Evolutionary conservation across 2,329 filamentous ascomycete species (phyloP).

Genomic region (Colletotrichum ledebouriae): DNA sequence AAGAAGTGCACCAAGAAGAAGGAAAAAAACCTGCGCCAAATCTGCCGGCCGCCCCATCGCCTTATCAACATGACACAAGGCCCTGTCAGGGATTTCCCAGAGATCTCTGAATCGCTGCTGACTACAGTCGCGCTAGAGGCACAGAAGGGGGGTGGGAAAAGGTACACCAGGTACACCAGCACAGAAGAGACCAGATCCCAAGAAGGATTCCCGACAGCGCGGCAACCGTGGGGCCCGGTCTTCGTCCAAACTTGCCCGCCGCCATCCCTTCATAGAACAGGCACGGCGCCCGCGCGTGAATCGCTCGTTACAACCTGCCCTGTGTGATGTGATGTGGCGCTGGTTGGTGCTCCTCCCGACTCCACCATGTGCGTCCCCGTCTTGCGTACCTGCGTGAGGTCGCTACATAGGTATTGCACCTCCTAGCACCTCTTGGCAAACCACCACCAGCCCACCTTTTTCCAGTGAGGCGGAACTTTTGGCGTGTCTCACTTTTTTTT

Average conservation of each 20-base stretch:
- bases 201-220: slow-evolving; percentile 36
- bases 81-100: slow-evolving; percentile 27
- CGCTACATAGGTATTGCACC: not conserved
- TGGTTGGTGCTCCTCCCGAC: not conserved
- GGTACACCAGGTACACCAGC: not conserved
- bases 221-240: slow-evolving; percentile 37
- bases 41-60: slow-evolving; percentile 31
- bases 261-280: not conserved
- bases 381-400: slow-evolving; percentile 24
- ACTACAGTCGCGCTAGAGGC: slow-evolving; percentile 28
- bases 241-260: slow-evolving; percentile 40
- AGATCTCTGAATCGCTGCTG: slow-evolving; percentile 35
- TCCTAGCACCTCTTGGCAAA: slow-evolving; percentile 24
- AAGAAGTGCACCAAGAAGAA: not conserved
- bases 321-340: slow-evolving; percentile 1
- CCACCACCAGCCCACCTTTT: slow-evolving; percentile 25
- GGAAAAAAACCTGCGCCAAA: slow-evolving; percentile 29
- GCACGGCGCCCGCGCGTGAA: slow-evolving; percentile 12
- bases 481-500: slow-evolving; percentile 38
- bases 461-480: slow-evolving; percentile 41
- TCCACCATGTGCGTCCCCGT: slow-evolving; percentile 16
- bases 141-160: not conserved
- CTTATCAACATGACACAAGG: slow-evolving; percentile 33
- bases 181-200: slow-evolving; percentile 7
- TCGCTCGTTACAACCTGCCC: slow-evolving; percentile 35